phyloP scores from a whole-genome alignment of 2,329 filamentous ascomycete species.

The Trichoderma harzianum region DNA sequence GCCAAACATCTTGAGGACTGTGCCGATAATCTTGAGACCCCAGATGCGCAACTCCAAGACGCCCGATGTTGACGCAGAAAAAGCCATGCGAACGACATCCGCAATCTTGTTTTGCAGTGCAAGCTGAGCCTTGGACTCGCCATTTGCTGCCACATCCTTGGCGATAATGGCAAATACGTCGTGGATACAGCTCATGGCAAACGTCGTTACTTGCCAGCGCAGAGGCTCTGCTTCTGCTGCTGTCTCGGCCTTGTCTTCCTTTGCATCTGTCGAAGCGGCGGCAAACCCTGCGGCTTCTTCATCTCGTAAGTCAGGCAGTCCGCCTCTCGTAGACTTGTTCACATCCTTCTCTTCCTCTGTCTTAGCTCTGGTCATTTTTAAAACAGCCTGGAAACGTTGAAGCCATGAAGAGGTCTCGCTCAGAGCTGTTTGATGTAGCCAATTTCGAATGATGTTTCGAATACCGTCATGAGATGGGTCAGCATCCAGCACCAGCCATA shows the following conservation, averaged over 20 bases:
- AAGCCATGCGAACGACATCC: conserved; percentile 93
- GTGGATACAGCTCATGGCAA: conserved; percentile 84
- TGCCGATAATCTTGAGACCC: conserved; percentile 90
- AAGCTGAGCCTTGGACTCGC: conserved; percentile 72
- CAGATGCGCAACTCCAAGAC: conserved; percentile 87
- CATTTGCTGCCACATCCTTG: conserved; percentile 74
- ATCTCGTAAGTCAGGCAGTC: conserved; percentile 78
- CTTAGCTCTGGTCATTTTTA: conserved; percentile 80
- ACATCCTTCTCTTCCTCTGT: conserved; percentile 50
- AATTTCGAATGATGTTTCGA: conserved; percentile 85
- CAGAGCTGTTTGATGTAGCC: conserved; percentile 87
- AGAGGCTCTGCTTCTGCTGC: conserved; percentile 76
- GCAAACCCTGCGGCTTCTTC: conserved; percentile 97
- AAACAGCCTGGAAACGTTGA: conserved; percentile 78
- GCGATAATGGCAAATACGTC: conserved; percentile 77
- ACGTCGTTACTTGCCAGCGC: conserved; percentile 92
- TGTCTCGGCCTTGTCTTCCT: conserved; percentile 52
- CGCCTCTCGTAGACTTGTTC: conserved; percentile 43
- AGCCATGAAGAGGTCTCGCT: conserved; percentile 82
- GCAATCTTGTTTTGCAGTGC: conserved; percentile 80
- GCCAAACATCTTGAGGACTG: conserved; percentile 92
- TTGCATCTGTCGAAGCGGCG: conserved; percentile 60
- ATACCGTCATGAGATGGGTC: conserved; percentile 73
- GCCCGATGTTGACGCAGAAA: conserved; percentile 92
- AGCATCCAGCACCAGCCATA: conserved; percentile 86